A percentile compares a stretch with the other conserved stretches of the same genome.
Conservation (phyloP, 163 green algal species). For the Volvox carteri region DNA sequence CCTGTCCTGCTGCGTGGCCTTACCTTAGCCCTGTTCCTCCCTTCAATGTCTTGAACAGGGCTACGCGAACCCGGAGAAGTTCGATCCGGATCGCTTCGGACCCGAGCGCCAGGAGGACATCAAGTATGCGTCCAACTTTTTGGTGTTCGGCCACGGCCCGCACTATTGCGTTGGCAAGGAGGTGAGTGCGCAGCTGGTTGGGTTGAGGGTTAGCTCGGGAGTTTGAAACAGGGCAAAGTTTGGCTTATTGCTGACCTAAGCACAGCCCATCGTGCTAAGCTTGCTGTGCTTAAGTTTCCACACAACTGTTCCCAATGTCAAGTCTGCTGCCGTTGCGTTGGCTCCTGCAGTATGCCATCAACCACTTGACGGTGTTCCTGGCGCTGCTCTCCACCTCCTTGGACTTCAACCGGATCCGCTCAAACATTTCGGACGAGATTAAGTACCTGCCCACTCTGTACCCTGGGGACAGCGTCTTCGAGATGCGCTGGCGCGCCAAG, state of each 20-base stretch:
- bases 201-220: too few relatives aligned
- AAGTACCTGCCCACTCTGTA: conserved; percentile 93
- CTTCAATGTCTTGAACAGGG: too few relatives aligned
- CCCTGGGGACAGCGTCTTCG: conserved; percentile 83
- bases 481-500: not conserved
- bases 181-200: too few relatives aligned
- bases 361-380: conserved; percentile 87
- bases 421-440: conserved; percentile 68
- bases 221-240: too few relatives aligned
- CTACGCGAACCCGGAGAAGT: conserved; percentile 82
- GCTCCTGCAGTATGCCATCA: conserved; percentile 81
- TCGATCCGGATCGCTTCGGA: conserved; percentile 92
- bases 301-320: too few relatives aligned
- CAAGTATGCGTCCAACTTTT: conserved; percentile 82
- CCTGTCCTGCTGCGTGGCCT: too few relatives aligned
- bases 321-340: too few relatives aligned
- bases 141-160: conserved; percentile 90
- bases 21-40: too few relatives aligned
- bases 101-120: conserved; percentile 89
- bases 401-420: conserved; percentile 60
- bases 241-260: too few relatives aligned
- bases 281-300: too few relatives aligned
- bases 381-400: conserved; percentile 78
- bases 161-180: conserved; percentile 90
- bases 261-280: too few relatives aligned